These are phyloP conservation scores for Fragaria ananassa DNA, from an alignment of 306 rosid genomes.

Conservation along the genomic window DNA sequence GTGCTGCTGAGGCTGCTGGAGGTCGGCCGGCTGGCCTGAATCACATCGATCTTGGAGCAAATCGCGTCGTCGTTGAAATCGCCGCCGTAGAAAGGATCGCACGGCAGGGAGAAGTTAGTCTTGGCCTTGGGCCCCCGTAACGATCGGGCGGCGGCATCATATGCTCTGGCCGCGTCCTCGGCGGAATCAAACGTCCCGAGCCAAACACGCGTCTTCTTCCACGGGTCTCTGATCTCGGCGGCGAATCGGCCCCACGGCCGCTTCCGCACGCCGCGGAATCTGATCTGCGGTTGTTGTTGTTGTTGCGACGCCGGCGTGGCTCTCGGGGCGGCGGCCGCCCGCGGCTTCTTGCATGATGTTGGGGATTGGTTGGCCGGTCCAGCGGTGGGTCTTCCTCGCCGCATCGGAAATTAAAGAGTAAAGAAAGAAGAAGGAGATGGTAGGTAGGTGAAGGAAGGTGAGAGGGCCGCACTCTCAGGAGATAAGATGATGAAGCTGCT, in stretches of 20 bases:
- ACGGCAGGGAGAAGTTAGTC: slow-evolving; percentile 48
- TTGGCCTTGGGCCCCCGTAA: slow-evolving; percentile 81
- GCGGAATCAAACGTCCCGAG: slow-evolving; percentile 85
- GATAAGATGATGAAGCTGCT: not conserved
- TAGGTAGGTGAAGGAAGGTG: slow-evolving; percentile 20
- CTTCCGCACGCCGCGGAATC: slow-evolving; percentile 82
- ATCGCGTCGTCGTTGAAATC: slow-evolving; percentile 28
- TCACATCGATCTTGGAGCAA: slow-evolving; percentile 38
- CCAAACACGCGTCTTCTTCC: slow-evolving; percentile 85
- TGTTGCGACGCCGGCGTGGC: not conserved
- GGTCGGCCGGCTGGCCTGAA: slow-evolving; percentile 60
- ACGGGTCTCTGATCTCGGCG: slow-evolving; percentile 92
- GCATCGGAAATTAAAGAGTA: slow-evolving; percentile 37
- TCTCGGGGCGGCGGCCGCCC: slow-evolving; percentile 30
- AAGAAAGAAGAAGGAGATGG: slow-evolving; percentile 22
- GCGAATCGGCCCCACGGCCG: slow-evolving; percentile 95
- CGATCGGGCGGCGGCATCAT: slow-evolving; percentile 72
- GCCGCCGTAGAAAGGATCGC: slow-evolving; percentile 12
- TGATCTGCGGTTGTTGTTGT: not conserved
- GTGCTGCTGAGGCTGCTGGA: slow-evolving; percentile 87
- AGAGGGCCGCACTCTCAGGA: not conserved
- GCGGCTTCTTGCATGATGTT: too few relatives aligned
- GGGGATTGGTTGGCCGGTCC: too few relatives aligned
- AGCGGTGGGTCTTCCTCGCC: slow-evolving; percentile 47
- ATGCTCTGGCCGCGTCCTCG: slow-evolving; percentile 79